Conservation (phyloP, 2,329 filamentous ascomycete genomes). For the Pseudocercospora vitis region DNA sequence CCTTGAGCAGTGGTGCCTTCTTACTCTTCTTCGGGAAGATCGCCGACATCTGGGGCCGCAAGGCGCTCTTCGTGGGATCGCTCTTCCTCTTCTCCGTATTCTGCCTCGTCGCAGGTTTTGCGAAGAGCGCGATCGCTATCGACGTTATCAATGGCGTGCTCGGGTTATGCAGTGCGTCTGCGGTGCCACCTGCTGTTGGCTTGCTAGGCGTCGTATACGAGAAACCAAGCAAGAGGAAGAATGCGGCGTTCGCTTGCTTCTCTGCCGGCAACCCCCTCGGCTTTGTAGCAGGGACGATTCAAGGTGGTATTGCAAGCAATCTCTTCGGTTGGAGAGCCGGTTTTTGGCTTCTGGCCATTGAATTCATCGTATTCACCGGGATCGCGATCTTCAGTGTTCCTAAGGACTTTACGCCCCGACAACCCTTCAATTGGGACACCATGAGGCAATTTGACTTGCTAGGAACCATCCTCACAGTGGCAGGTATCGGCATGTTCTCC, state of each 20-base stretch:
- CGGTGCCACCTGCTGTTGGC: slow-evolving; percentile 64
- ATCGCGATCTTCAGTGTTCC: slow-evolving; percentile 64
- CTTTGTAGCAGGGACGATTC: slow-evolving; percentile 59
- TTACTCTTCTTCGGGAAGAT: slow-evolving; percentile 66
- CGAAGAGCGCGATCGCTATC: slow-evolving; percentile 58
- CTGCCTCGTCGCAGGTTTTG: slow-evolving; percentile 60
- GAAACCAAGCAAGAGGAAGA: slow-evolving; percentile 62
- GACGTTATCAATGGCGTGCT: slow-evolving; percentile 64
- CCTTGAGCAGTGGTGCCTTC: slow-evolving; percentile 63
- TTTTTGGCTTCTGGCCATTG: slow-evolving; percentile 62
- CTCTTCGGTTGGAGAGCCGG: slow-evolving; percentile 64
- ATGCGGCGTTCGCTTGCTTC: slow-evolving; percentile 64
- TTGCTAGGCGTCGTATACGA: slow-evolving; percentile 64
- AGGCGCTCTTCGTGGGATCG: slow-evolving; percentile 59
- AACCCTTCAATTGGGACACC: slow-evolving; percentile 47
- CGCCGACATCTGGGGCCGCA: slow-evolving; percentile 64
- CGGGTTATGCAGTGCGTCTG: slow-evolving; percentile 64
- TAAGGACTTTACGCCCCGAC: slow-evolving; percentile 51
- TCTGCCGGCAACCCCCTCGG: slow-evolving; percentile 59
- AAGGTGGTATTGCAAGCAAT: slow-evolving; percentile 62
- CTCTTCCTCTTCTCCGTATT: slow-evolving; percentile 61
- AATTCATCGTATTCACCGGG: slow-evolving; percentile 61
- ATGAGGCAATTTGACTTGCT: slow-evolving; percentile 61
- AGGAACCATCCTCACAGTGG: slow-evolving; percentile 60
- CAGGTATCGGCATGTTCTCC: slow-evolving; percentile 66